phyloP scores from a whole-genome alignment of 1,284 basidiomycete genomes.

The Ustilago loliicola region DNA sequence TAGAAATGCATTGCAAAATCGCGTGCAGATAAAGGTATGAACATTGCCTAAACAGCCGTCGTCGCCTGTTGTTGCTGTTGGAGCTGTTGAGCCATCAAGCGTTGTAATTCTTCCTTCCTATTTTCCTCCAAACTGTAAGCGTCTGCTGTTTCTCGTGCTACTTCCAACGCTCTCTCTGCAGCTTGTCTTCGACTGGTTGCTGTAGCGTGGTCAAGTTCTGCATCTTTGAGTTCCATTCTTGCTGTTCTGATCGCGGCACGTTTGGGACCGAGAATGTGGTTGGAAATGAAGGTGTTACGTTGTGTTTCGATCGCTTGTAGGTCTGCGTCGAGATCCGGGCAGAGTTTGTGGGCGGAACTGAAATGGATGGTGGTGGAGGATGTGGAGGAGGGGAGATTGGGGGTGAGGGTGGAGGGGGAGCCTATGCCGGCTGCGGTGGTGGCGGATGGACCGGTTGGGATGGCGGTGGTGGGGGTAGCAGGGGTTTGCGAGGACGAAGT shows the following conservation, averaged over 20 bases:
- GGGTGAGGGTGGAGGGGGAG: slow-evolving; percentile 19
- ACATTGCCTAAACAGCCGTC: not conserved
- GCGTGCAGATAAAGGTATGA: too few relatives aligned
- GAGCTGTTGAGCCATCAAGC: slow-evolving; percentile 21
- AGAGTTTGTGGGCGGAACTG: slow-evolving; percentile 21
- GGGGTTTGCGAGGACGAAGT: slow-evolving; percentile 42
- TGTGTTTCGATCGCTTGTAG: slow-evolving; percentile 23
- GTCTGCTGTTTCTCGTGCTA: slow-evolving; percentile 39
- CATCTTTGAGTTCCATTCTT: slow-evolving; percentile 14
- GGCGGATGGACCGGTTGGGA: slow-evolving; percentile 13
- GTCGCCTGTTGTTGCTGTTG: slow-evolving; percentile 8
- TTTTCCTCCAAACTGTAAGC: slow-evolving; percentile 49
- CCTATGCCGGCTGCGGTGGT: not conserved
- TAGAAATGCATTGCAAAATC: not conserved
- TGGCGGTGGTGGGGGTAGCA: slow-evolving; percentile 10
- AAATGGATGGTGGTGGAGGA: slow-evolving; percentile 14
- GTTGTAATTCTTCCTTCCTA: slow-evolving; percentile 37
- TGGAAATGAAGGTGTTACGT: slow-evolving; percentile 21
- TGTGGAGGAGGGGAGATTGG: not conserved
- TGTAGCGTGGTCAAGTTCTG: slow-evolving; percentile 19
- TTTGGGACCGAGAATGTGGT: slow-evolving; percentile 20
- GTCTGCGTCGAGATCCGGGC: slow-evolving; percentile 41
- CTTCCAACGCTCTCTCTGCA: slow-evolving; percentile 28
- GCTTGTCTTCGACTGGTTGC: slow-evolving; percentile 1
- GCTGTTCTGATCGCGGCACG: not conserved